Evolutionary conservation across 768 basidiomycete species (phyloP).

Genomic region (Multifurca ochricompacta): DNA sequence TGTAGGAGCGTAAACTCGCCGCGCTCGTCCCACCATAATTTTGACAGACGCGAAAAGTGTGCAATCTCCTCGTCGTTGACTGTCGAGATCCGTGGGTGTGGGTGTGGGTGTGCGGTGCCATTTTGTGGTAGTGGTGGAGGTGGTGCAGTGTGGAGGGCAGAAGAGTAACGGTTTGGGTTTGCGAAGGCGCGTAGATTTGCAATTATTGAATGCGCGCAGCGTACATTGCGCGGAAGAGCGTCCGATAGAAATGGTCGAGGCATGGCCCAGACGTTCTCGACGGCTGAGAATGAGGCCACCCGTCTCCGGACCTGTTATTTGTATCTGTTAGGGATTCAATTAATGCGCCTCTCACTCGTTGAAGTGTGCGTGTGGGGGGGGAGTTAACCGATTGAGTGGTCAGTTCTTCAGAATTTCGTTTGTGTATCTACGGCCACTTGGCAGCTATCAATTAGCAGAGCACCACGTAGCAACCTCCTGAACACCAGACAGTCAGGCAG

Average conservation of each 20-base stretch:
- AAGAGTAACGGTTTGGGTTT: not conserved
- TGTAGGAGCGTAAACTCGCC: conserved; percentile 88
- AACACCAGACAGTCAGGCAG: too few relatives aligned
- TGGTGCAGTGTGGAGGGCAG: not conserved
- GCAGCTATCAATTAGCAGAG: too few relatives aligned
- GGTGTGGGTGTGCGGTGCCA: not conserved
- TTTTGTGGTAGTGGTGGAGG: not conserved
- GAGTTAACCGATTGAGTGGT: too few relatives aligned
- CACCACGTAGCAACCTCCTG: too few relatives aligned
- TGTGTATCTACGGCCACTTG: too few relatives aligned
- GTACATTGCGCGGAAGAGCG: not conserved
- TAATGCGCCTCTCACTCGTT: too few relatives aligned
- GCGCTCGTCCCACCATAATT: conserved; percentile 93
- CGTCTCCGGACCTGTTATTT: too few relatives aligned
- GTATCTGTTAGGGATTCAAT: not conserved
- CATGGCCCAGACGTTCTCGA: too few relatives aligned
- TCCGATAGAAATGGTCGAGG: not conserved
- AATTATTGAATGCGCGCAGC: not conserved
- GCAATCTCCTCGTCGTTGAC: conserved; percentile 78
- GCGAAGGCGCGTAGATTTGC: not conserved
- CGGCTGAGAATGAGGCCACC: too few relatives aligned
- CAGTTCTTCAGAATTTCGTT: too few relatives aligned
- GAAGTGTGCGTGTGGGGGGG: too few relatives aligned
- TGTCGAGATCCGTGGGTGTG: conserved; percentile 29
- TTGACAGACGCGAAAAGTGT: conserved; percentile 81